Evolutionary conservation across 2,329 filamentous ascomycete species (phyloP), one percentile per base, ranked within the genome.

Genomic region (Orbilia quercus): DNA sequence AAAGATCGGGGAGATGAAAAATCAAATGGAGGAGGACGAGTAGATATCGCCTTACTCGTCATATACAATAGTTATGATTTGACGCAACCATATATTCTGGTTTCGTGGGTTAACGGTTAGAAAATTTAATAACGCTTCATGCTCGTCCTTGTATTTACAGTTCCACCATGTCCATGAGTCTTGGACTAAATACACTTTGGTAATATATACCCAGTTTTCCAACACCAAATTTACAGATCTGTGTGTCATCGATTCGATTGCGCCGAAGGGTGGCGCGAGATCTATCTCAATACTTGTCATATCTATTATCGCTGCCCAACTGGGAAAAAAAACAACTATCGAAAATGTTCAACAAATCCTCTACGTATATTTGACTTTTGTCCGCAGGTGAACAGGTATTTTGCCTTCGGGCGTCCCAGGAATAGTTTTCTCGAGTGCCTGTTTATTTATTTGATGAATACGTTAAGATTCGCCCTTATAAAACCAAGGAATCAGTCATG

Each of bases 401-500:
- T 88, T 85, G 79, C 87, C 86, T 79, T 85, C 84, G 74, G 90
- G 90, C 76, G 90, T 84, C 76, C 90, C 89, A 75, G 91, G 91
- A 76, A 95, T 89, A 76, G 85, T 86, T 84, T 95, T 95, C 81
- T 92, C 89, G 75, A 95, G 84, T 83, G 90, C 90, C 91, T 94
- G 78, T 59, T 28, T 36, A 47, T 44, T 38, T 11, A 28, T 7
- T 36, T 25, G 58, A 50, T 38, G 28, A 34, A 31, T 9, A 4
- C 28, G 28, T 31, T 31, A 31, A 9, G 9, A 9, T 9, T 9
- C 5, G 4, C 9, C 28, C 9, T 31, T 31, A 31, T 31, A 9
- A 4, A 31, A 31, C 9, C 28, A 31, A 31, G 5, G 4, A 31
- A 31, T 9, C 28, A n/a, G n/a, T n/a, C 28, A 31, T 9, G 28